Conservation (phyloP, 75 land plant species). For the Pseudotsuga menziesii region DNA sequence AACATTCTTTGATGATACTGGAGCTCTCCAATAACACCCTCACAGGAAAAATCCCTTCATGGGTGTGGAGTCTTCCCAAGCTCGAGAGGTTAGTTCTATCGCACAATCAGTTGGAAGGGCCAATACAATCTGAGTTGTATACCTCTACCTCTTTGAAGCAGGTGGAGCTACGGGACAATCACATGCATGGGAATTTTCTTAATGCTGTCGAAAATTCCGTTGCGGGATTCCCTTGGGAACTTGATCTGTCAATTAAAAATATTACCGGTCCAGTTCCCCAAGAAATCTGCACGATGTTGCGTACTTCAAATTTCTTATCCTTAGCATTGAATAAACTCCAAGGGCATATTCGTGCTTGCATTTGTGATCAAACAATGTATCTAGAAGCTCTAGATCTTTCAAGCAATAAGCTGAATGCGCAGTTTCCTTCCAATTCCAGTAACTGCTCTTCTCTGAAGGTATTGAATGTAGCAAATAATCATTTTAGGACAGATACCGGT, state of each 20-base stretch:
- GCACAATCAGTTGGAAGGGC: conserved; percentile 1
- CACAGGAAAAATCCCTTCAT: background rate
- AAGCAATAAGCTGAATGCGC: background rate
- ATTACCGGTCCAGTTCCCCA: background rate
- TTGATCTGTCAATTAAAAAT: background rate
- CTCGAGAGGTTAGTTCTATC: background rate
- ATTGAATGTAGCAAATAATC: background rate
- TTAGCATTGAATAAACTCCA: background rate
- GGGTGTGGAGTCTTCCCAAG: background rate
- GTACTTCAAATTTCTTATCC: background rate
- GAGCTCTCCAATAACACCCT: background rate
- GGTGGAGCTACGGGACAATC: background rate
- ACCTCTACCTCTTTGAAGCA: background rate
- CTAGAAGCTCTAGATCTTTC: background rate
- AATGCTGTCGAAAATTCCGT: background rate
- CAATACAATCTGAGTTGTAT: background rate
- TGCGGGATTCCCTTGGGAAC: background rate
- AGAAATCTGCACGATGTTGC: background rate
- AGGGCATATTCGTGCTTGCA: background rate
- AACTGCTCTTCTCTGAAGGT: background rate
- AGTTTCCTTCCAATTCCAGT: background rate
- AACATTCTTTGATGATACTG: background rate
- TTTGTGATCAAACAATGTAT: background rate
- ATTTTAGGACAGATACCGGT: background rate
- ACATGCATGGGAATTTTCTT: background rate